phyloP scores from a whole-genome alignment of 2,329 filamentous ascomycete genomes.

The Beauveria asiatica region DNA sequence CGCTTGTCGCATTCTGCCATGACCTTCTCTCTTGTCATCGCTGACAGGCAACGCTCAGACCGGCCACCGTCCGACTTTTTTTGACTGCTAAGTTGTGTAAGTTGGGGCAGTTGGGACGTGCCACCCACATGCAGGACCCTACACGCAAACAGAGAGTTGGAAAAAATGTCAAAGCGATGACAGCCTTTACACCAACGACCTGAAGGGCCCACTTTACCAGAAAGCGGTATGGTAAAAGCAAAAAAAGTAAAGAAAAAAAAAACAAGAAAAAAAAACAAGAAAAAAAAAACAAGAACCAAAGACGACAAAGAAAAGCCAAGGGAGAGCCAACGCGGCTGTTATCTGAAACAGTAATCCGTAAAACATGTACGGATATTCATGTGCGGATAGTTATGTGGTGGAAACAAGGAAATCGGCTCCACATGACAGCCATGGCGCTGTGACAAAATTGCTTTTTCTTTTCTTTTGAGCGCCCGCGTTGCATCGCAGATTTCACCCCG shows the following conservation, averaged over 20 bases:
- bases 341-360: neutral
- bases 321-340: neutral
- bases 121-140: neutral
- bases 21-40: neutral
- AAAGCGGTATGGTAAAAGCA: neutral
- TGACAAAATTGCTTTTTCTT: slow-evolving; percentile 1
- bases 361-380: too few species aligned
- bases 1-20: neutral
- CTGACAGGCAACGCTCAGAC: slow-evolving; percentile 7
- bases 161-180: slow-evolving; percentile 5
- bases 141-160: neutral
- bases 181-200: neutral
- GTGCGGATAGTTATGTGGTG: neutral
- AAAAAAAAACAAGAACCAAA: neutral
- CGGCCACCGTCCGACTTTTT: neutral
- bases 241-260: neutral
- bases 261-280: neutral
- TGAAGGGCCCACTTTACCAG: neutral
- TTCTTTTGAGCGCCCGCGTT: neutral
- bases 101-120: neutral
- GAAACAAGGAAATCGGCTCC: slow-evolving; percentile 3
- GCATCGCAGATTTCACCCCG: neutral
- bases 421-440: neutral
- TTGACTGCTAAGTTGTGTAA: neutral
- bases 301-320: neutral